These are phyloP conservation scores for Colletotrichum spinosum DNA, from an alignment of 2,329 filamentous ascomycete genomes.

Conservation along the genomic window DNA sequence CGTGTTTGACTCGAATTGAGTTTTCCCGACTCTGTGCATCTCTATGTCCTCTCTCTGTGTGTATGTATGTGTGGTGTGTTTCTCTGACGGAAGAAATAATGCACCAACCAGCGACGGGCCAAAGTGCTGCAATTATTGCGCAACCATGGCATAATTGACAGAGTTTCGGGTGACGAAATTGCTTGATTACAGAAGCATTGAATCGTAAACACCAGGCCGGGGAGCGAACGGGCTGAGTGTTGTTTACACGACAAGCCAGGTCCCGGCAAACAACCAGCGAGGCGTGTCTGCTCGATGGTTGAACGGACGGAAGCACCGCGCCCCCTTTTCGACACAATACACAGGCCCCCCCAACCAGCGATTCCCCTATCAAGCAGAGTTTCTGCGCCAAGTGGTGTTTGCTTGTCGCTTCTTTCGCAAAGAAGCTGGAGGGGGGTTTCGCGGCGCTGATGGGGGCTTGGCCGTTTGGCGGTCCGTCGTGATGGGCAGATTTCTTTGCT, in stretches of 20 bases:
- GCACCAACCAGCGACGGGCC: conserved; percentile 15
- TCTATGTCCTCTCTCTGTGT: no score
- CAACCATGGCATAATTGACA: conserved; percentile 13
- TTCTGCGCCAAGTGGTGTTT: conserved; percentile 26
- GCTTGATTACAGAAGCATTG: conserved; percentile 15
- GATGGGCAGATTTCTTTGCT: background rate
- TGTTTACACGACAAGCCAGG: background rate
- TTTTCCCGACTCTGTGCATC: no score
- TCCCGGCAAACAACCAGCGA: background rate
- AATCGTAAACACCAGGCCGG: background rate
- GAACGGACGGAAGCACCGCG: no score
- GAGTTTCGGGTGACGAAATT: conserved; percentile 24
- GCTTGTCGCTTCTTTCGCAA: background rate
- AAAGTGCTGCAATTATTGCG: conserved; percentile 3
- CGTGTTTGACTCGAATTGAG: no score
- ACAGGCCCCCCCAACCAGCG: background rate
- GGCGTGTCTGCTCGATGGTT: background rate
- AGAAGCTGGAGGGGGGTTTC: no score
- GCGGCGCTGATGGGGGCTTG: no score
- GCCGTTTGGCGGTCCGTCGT: no score
- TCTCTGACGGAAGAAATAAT: no score
- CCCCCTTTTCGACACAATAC: background rate
- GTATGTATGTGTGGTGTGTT: no score
- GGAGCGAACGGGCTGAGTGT: background rate
- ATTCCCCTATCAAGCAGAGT: no score